These are phyloP conservation scores for Globisporangium uncinulatum DNA, from an alignment of 352 stramenopile species.

Conservation along the genomic window DNA sequence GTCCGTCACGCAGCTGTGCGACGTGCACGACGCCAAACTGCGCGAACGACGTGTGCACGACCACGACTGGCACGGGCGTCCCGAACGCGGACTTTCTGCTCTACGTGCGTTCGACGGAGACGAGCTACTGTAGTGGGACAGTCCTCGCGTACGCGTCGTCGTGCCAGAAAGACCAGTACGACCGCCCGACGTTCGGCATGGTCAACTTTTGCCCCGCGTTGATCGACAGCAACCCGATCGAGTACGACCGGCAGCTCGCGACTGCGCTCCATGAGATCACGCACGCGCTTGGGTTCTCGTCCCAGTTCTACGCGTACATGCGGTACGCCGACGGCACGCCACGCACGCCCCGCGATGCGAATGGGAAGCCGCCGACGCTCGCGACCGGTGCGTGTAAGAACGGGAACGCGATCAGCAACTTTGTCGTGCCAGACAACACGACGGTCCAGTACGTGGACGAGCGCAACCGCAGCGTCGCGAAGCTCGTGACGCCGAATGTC, in stretches of 20 bases:
- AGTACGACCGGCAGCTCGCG: slow-evolving; percentile 58
- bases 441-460: slow-evolving; percentile 58
- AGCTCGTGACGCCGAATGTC: slow-evolving; percentile 66
- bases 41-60: slow-evolving; percentile 30
- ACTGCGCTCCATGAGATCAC: slow-evolving; percentile 82
- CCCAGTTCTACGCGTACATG: slow-evolving; percentile 76
- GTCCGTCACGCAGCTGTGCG: slow-evolving; percentile 31
- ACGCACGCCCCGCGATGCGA: slow-evolving; percentile 45
- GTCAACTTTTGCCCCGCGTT: slow-evolving; percentile 75
- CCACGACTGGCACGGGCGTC: slow-evolving; percentile 23
- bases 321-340: slow-evolving; percentile 55
- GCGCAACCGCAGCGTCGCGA: slow-evolving; percentile 45
- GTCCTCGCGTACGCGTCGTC: slow-evolving; percentile 73
- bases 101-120: slow-evolving; percentile 50
- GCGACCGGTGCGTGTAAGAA: slow-evolving; percentile 39
- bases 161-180: slow-evolving; percentile 83
- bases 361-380: slow-evolving; percentile 24
- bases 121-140: slow-evolving; percentile 38
- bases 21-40: slow-evolving; percentile 41
- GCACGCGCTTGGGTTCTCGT: slow-evolving; percentile 73
- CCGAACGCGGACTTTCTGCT: slow-evolving; percentile 61
- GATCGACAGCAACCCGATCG: slow-evolving; percentile 42
- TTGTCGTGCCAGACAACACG: slow-evolving; percentile 22
- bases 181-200: slow-evolving; percentile 81
- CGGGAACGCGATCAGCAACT: slow-evolving; percentile 37